phyloP scores from a whole-genome alignment of 257 asterid species.

The Solanum clarkiae region DNA sequence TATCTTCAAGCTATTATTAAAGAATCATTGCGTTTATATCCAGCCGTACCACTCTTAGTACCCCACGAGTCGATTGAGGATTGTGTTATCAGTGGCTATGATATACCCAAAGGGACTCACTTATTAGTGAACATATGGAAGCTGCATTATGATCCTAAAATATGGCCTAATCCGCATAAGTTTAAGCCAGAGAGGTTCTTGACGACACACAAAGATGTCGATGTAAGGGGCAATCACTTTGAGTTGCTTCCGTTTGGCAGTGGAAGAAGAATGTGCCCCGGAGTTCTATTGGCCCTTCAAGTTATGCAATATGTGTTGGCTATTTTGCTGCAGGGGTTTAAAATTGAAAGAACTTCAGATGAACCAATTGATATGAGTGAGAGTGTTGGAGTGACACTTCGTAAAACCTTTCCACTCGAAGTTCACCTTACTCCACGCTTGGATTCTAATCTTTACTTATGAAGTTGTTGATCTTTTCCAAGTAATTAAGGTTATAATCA shows the following conservation, averaged over 20 bases:
- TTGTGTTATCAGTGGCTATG: constrained; percentile 29
- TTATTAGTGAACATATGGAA: constrained; percentile 29
- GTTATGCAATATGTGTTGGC: constrained; percentile 16
- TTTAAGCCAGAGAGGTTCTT: constrained; percentile 46
- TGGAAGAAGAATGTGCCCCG: constrained; percentile 40
- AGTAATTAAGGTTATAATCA: not conserved
- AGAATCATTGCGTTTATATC: constrained; percentile 32
- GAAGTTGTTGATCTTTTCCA: not conserved
- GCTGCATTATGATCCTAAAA: constrained; percentile 23
- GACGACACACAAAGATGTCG: constrained; percentile 11
- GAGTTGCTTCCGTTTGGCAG: constrained; percentile 42
- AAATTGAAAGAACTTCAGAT: constrained; percentile 2
- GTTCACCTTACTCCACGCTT: constrained; percentile 20
- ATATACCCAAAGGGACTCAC: constrained; percentile 27
- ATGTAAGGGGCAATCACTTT: constrained; percentile 22
- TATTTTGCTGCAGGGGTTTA: constrained; percentile 24
- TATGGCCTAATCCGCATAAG: constrained; percentile 30
- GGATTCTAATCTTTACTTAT: constrained; percentile 1
- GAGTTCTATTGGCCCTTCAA: constrained; percentile 8
- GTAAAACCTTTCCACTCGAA: constrained; percentile 30
- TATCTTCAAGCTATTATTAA: constrained; percentile 42
- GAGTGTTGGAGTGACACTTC: constrained; percentile 18
- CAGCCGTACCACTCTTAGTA: constrained; percentile 12
- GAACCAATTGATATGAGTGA: constrained; percentile 38
- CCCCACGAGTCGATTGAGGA: constrained; percentile 16